Conservation (phyloP, 75 land plant species). For the Cupressus sempervirens region DNA sequence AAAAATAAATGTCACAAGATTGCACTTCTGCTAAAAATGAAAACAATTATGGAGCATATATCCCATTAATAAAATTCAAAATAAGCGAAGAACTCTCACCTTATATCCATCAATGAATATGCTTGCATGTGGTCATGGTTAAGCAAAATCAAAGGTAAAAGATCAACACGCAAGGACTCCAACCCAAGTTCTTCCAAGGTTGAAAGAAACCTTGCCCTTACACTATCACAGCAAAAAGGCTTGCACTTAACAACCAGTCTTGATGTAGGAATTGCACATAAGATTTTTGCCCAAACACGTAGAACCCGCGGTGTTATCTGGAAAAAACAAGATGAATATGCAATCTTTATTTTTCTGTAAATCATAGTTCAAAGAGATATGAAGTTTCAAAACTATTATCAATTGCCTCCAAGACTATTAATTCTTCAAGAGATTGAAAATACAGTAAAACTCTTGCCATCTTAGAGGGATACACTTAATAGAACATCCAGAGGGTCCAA, state of each 20-base stretch:
- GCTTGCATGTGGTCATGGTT: slow-evolving; percentile 99
- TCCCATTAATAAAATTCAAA: not conserved
- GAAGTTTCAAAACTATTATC: not conserved
- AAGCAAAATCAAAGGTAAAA: slow-evolving; percentile 88
- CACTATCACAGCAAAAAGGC: slow-evolving; percentile 96
- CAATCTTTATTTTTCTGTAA: not conserved
- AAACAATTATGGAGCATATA: slow-evolving; percentile 2
- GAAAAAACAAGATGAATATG: slow-evolving; percentile 1
- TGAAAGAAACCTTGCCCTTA: slow-evolving; percentile 84
- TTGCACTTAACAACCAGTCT: slow-evolving; percentile 97
- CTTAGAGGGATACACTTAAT: not conserved
- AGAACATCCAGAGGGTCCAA: not conserved
- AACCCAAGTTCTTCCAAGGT: slow-evolving; percentile 85
- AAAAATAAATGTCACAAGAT: not conserved
- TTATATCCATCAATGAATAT: slow-evolving; percentile 96
- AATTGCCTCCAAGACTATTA: not conserved
- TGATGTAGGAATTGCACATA: slow-evolving; percentile 89
- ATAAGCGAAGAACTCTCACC: slow-evolving; percentile 19
- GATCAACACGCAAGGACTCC: slow-evolving; percentile 86
- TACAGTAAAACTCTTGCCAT: not conserved
- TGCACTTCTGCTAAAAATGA: not conserved
- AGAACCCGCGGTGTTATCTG: slow-evolving; percentile 96
- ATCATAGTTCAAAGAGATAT: not conserved
- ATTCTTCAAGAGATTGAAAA: not conserved
- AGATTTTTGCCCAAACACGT: slow-evolving; percentile 92